These are phyloP conservation scores for Bretschneidera sinensis DNA, from an alignment of 345 rosid species.

Conservation along the genomic window DNA sequence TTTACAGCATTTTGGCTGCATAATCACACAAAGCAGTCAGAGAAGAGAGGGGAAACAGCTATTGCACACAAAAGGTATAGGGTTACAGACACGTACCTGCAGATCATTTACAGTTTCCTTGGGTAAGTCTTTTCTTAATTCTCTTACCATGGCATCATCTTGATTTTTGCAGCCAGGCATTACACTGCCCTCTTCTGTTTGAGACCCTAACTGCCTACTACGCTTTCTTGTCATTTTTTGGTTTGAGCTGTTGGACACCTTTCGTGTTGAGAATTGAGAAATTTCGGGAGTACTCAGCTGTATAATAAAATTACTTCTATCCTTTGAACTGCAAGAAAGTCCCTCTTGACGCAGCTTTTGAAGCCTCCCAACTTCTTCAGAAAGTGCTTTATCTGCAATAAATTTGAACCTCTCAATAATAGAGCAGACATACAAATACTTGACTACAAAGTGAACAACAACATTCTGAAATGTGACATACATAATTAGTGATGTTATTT, in stretches of 20 bases:
- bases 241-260: conserved; percentile 16
- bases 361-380: conserved; percentile 62
- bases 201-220: conserved; percentile 27
- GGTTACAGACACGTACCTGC: conserved; percentile 31
- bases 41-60: background rate
- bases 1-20: conserved; percentile 56
- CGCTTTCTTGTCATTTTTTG: conserved; percentile 44
- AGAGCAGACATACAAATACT: background rate
- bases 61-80: background rate
- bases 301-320: conserved; percentile 13
- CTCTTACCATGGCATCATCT: conserved; percentile 20
- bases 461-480: background rate
- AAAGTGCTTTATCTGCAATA: conserved; percentile 57
- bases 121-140: conserved; percentile 16
- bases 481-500: background rate
- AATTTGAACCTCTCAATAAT: conserved; percentile 15
- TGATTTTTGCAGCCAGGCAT: conserved; percentile 19
- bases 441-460: background rate
- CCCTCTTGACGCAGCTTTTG: conserved; percentile 41
- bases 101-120: conserved; percentile 20
- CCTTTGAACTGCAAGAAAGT: conserved; percentile 16
- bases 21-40: conserved; percentile 19
- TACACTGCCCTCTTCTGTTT: conserved; percentile 15
- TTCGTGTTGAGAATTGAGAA: conserved; percentile 29
- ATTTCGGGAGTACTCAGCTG: conserved; percentile 28